Conservation (phyloP, 2,329 filamentous ascomycete genomes). For the Monosporascus ibericus region DNA sequence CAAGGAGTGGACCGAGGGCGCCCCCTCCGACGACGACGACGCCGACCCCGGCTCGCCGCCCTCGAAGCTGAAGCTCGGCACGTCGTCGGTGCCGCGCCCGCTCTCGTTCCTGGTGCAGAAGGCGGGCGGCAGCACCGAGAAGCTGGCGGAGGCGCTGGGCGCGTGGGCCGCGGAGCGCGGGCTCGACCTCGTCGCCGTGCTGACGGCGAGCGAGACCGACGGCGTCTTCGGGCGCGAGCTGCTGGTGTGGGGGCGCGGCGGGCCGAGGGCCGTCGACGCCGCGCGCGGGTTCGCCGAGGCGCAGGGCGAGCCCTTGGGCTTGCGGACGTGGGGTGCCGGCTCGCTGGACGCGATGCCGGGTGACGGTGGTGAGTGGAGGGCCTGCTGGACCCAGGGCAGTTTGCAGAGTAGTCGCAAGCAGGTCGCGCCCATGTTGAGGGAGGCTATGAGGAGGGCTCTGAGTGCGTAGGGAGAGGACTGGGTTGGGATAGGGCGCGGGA, state of each 20-base stretch:
- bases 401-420: constrained; percentile 61
- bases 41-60: constrained; percentile 13
- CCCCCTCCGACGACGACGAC: too few species aligned
- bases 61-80: constrained; percentile 49
- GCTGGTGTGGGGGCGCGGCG: constrained; percentile 57
- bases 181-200: constrained; percentile 59
- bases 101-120: constrained; percentile 54
- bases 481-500: neutral
- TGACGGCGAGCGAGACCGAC: constrained; percentile 57
- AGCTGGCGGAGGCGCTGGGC: constrained; percentile 43
- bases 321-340: constrained; percentile 49
- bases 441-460: constrained; percentile 37
- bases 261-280: constrained; percentile 37
- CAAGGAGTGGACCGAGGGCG: constrained; percentile 64
- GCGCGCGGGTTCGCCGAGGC: constrained; percentile 48
- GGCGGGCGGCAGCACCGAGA: constrained; percentile 35
- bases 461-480: neutral
- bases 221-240: constrained; percentile 60
- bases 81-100: constrained; percentile 58
- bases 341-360: constrained; percentile 30
- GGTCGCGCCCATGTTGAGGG: constrained; percentile 59
- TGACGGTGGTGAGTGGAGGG: constrained; percentile 37
- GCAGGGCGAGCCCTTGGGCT: constrained; percentile 42
- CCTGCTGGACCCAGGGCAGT: constrained; percentile 62
- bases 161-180: constrained; percentile 49